Evolutionary conservation across 2,329 filamentous ascomycete genomes (phyloP).

Genomic region (Sporothrix globosa): DNA sequence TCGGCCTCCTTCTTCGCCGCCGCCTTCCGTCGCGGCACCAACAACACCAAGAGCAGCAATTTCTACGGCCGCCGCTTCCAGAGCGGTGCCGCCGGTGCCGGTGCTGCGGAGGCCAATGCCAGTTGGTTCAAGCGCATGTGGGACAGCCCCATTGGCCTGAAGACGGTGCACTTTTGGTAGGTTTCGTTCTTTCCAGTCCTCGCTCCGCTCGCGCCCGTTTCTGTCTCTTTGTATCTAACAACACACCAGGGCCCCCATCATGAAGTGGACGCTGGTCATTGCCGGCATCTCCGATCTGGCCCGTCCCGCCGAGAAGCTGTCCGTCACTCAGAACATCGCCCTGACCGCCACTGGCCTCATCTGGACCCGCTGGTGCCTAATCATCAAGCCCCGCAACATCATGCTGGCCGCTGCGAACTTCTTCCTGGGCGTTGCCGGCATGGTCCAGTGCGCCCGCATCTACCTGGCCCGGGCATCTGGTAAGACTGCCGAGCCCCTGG

Average conservation of each 20-base stretch:
- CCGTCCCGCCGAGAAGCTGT: constrained; percentile 89
- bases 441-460: constrained; percentile 81
- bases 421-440: constrained; percentile 88
- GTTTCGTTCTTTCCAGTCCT: constrained; percentile 36
- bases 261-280: constrained; percentile 95
- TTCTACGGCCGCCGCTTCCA: constrained; percentile 64
- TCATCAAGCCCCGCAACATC: constrained; percentile 92
- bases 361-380: constrained; percentile 98
- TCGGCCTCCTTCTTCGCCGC: constrained; percentile 47
- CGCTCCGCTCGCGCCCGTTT: not conserved
- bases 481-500: not conserved
- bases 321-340: constrained; percentile 86
- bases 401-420: constrained; percentile 98
- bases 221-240: not conserved
- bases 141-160: constrained; percentile 78
- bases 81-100: constrained; percentile 37
- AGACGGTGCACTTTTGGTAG: constrained; percentile 98
- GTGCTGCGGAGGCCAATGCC: constrained; percentile 50
- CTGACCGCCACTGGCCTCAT: constrained; percentile 90
- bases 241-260: constrained; percentile 77
- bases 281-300: constrained; percentile 90
- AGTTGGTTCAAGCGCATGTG: constrained; percentile 77
- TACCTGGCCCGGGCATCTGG: constrained; percentile 44
- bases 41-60: constrained; percentile 43
- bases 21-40: constrained; percentile 54